Base-by-base conservation (phyloP, 306 rosid species). In the Cucumis sativus region DNA sequence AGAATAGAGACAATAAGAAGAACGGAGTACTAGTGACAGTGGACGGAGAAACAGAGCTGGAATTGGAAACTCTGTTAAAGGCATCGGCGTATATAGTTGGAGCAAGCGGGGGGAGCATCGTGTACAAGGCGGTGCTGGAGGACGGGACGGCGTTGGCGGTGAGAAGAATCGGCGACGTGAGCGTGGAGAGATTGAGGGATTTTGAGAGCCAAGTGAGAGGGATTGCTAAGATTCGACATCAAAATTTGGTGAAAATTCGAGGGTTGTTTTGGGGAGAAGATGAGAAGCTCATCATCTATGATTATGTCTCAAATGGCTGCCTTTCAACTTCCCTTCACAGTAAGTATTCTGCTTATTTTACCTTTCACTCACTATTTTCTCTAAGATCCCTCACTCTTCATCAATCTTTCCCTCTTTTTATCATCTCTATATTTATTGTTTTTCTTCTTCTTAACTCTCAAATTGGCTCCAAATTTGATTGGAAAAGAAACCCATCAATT, bases 71-170 rank as follows among this genome's bases (percentile, higher is more conserved):
- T 4, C 37, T 95, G 83, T 77, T 95, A 2, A 90, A 90, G 73
- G 97, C 97, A 1, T 95, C 98, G 0, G 98, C 98, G 8, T 95
- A 82, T 66, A 78, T 90, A 7, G 76, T 95, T 57, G 97, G 97
- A 56, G 89, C 88, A 2, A 90, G 84, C 60, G 80, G 85, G 1
- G 88, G 68, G 10, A 90, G 92, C 85, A 95, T 92, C 10, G 93
- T 95, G 70, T 95, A 95, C 88, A 92, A 87, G 78, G 99, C 99
- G 0, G 91, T 95, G 83, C 77, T 92, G 8, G 92, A 89, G 12
- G 93, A 95, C 75, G 96, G 93, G 13, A 88, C 92, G 45, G 85
- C 86, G 8, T 82, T 90, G 25, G 99, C 93, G 6, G 97, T 95
- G 63, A 83, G 97, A 79, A 88, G 99, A 47, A 92, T 95, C 2